A percentile compares a stretch with the other conserved stretches of the same genome.
Conservation (phyloP, 177 flowering plant genomes). For the Vitis hybrid region DNA sequence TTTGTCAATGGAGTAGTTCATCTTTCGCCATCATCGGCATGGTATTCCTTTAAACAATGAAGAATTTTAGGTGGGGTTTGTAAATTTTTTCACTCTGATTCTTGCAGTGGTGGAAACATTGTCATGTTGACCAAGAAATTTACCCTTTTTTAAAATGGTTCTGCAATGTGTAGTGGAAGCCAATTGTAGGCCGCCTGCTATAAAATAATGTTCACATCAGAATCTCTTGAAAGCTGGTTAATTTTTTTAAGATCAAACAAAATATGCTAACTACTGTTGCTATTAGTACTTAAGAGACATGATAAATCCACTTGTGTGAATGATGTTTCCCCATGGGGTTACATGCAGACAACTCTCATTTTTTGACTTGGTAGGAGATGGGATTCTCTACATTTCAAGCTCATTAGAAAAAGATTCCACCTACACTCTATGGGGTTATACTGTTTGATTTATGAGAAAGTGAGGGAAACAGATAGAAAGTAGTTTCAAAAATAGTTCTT, state of each 20-base stretch:
- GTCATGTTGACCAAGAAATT: too few species aligned
- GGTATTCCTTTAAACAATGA: too few species aligned
- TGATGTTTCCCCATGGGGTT: neutral
- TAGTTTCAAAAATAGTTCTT: too few species aligned
- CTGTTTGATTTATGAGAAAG: too few species aligned
- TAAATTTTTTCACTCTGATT: too few species aligned
- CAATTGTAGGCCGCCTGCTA: neutral
- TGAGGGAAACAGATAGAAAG: too few species aligned
- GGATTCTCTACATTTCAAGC: neutral
- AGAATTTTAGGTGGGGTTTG: too few species aligned
- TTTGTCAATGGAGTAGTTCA: too few species aligned
- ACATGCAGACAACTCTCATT: neutral
- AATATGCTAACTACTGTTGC: neutral
- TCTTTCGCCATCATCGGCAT: too few species aligned
- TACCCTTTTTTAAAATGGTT: too few species aligned
- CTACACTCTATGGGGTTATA: too few species aligned
- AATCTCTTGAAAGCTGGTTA: neutral
- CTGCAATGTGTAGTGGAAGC: neutral
- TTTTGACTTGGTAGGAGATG: neutral
- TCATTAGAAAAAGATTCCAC: neutral
- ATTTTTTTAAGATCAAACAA: neutral
- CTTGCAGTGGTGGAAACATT: too few species aligned
- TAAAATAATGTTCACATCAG: neutral
- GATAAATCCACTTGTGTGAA: neutral
- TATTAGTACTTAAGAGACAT: neutral